Percentiles rank a stretch among this genome's conserved stretches.
These are phyloP conservation scores for Berkeleyomyces rouxiae DNA, from an alignment of 2,329 filamentous ascomycete genomes.

Conservation along the genomic window DNA sequence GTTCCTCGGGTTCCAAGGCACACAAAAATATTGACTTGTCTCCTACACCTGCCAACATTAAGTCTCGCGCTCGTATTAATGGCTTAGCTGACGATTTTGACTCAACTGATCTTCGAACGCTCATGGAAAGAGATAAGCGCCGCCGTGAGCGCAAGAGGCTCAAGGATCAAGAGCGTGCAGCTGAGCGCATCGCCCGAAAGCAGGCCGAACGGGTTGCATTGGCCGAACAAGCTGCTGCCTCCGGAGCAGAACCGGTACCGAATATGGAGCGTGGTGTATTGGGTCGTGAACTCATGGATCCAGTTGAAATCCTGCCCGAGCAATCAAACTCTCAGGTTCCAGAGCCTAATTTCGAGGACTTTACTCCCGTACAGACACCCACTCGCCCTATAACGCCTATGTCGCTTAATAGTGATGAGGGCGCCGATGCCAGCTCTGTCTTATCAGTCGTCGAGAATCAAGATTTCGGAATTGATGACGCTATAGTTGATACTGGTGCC, in stretches of 20 bases:
- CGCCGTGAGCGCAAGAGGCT: conserved; percentile 58
- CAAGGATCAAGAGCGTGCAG: conserved; percentile 49
- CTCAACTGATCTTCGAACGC: conserved; percentile 65
- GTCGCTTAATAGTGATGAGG: not conserved
- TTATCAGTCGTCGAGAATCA: not conserved
- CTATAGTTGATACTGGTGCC: not conserved
- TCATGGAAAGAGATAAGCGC: conserved; percentile 79
- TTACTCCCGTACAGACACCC: not conserved
- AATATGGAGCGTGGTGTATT: conserved; percentile 14
- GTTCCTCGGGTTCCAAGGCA: conserved; percentile 30
- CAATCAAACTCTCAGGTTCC: not conserved
- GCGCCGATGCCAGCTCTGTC: not conserved
- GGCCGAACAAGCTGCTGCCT: conserved; percentile 1
- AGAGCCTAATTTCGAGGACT: not conserved
- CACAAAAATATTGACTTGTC: conserved; percentile 31
- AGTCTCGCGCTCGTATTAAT: conserved; percentile 45
- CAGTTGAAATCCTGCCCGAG: conserved; percentile 7
- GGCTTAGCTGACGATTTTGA: conserved; percentile 72
- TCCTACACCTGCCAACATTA: conserved; percentile 46
- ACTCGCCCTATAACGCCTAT: not conserved
- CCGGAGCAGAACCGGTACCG: not conserved
- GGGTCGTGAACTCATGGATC: conserved; percentile 14
- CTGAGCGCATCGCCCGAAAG: conserved; percentile 24
- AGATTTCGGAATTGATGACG: not conserved
- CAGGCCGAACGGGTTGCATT: conserved; percentile 6